Percentiles rank a stretch among this genome's conserved stretches.
phyloP scores from a whole-genome alignment of 805 yeast genomes.

The Kuraishia molischiana region DNA sequence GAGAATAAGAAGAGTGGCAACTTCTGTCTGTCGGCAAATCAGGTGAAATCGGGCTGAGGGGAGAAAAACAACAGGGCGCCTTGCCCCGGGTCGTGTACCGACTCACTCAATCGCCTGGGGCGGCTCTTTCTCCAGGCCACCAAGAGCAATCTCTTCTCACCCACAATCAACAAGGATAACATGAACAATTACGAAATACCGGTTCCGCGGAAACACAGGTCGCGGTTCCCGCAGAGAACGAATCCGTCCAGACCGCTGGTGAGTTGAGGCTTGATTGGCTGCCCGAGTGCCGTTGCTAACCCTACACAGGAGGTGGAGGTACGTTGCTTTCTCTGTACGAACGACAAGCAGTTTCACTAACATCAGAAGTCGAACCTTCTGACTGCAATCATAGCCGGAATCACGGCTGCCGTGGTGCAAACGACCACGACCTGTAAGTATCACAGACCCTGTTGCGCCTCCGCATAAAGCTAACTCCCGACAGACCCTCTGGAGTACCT shows the following conservation, averaged over 20 bases:
- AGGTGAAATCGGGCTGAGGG: too few relatives aligned
- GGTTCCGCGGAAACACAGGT: background rate
- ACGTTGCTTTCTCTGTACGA: background rate
- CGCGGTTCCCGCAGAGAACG: background rate
- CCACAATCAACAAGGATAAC: too few relatives aligned
- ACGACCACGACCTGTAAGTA: slow-evolving; percentile 42
- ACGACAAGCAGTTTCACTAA: background rate
- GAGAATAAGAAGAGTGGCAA: too few relatives aligned
- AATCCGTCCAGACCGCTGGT: background rate
- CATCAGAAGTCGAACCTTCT: slow-evolving; percentile 28
- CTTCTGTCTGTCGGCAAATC: too few relatives aligned
- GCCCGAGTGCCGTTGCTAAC: too few relatives aligned
- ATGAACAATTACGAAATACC: background rate
- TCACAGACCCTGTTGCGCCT: background rate
- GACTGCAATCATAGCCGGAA: slow-evolving; percentile 51
- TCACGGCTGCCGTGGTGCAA: slow-evolving; percentile 52
- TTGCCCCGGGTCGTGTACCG: too few relatives aligned
- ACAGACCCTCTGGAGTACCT: slow-evolving; percentile 56
- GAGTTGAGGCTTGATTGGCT: background rate
- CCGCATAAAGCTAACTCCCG: too few relatives aligned
- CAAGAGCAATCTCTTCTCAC: too few relatives aligned
- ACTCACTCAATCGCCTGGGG: too few relatives aligned
- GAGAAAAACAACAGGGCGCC: too few relatives aligned
- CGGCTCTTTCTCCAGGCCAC: too few relatives aligned
- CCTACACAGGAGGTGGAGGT: background rate